These are phyloP conservation scores for Fraxinus paxiana DNA, from an alignment of 305 asterid species.

Conservation along the genomic window DNA sequence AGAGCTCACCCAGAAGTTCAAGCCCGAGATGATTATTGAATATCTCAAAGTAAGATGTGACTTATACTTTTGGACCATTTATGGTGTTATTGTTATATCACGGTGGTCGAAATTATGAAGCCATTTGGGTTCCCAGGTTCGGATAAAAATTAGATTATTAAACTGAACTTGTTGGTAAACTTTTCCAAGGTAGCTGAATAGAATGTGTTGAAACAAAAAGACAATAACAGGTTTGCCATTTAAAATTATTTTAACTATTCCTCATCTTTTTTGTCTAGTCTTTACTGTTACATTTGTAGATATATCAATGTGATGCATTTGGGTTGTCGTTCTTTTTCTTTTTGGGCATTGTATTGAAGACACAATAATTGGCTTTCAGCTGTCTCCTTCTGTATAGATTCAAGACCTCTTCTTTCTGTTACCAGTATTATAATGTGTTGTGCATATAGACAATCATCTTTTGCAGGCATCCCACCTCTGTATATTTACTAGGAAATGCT, in stretches of 20 bases:
- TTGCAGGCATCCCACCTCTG: slow-evolving; percentile 15
- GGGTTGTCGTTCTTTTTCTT: not conserved
- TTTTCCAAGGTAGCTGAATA: slow-evolving; percentile 5
- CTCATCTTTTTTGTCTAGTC: slow-evolving; percentile 1
- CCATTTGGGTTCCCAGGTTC: slow-evolving; percentile 12
- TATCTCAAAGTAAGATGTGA: slow-evolving; percentile 74
- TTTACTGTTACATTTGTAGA: not conserved
- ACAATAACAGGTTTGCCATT: not conserved
- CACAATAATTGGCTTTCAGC: not conserved
- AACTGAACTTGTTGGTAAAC: not conserved
- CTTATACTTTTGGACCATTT: slow-evolving; percentile 20
- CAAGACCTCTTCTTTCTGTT: slow-evolving; percentile 13
- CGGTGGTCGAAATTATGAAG: not conserved
- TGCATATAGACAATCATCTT: slow-evolving; percentile 1
- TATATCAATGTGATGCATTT: not conserved
- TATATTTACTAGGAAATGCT: slow-evolving; percentile 9
- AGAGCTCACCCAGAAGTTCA: slow-evolving; percentile 77
- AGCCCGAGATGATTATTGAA: slow-evolving; percentile 89
- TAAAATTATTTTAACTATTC: not conserved
- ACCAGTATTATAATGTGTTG: not conserved
- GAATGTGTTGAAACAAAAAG: slow-evolving; percentile 14
- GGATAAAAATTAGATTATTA: not conserved
- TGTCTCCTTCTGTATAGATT: slow-evolving; percentile 7
- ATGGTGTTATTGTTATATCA: slow-evolving; percentile 21
- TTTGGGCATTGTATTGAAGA: not conserved